phyloP scores from a whole-genome alignment of 1,284 basidiomycete genomes.

The Puccinia polysora region DNA sequence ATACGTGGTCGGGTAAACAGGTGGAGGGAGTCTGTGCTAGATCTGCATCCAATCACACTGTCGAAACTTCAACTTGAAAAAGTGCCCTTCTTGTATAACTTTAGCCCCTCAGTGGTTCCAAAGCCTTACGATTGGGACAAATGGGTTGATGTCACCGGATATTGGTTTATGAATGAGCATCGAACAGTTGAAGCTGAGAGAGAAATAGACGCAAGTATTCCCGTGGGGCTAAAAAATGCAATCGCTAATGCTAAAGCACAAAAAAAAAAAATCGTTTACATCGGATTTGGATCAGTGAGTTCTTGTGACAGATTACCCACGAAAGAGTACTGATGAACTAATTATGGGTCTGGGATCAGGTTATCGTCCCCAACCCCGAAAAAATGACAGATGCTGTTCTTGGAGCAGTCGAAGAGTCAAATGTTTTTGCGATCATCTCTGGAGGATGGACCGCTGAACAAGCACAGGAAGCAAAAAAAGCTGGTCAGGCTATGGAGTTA shows the following conservation, averaged over 20 bases:
- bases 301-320: background rate
- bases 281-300: constrained; percentile 79
- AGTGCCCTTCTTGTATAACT: constrained; percentile 96
- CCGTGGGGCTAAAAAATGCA: constrained; percentile 71
- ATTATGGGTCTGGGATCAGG: constrained; percentile 51
- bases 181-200: constrained; percentile 63
- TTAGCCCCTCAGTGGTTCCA: constrained; percentile 67
- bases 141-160: constrained; percentile 92
- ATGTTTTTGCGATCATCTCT: constrained; percentile 69
- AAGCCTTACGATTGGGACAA: constrained; percentile 95
- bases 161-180: constrained; percentile 90
- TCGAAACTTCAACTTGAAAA: constrained; percentile 94
- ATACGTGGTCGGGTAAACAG: constrained; percentile 88
- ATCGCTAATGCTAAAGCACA: constrained; percentile 68
- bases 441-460: constrained; percentile 93
- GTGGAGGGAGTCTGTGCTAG: constrained; percentile 76
- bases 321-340: background rate
- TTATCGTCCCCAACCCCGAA: constrained; percentile 87
- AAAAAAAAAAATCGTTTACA: constrained; percentile 88
- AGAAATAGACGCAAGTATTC: constrained; percentile 77
- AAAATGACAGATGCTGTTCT: constrained; percentile 84
- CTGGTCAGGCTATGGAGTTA: constrained; percentile 45
- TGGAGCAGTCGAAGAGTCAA: constrained; percentile 65
- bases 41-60: constrained; percentile 71
- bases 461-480: constrained; percentile 55